These are phyloP conservation scores for Neurospora sp. DNA, from an alignment of 495 filamentous ascomycete species.

Conservation along the genomic window DNA sequence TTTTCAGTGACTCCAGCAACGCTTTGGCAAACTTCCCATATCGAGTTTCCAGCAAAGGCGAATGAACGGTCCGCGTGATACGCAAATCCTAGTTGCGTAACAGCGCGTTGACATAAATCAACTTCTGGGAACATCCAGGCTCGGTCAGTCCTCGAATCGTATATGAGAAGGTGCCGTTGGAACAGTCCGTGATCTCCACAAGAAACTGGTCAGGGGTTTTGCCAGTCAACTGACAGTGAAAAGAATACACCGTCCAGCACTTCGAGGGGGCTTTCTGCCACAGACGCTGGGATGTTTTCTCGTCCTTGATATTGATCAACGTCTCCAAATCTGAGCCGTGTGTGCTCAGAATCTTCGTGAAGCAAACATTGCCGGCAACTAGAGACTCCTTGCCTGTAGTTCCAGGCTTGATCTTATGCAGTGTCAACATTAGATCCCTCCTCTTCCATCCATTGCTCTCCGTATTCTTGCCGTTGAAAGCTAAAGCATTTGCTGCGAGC, in stretches of 20 bases:
- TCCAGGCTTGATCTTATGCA: not conserved
- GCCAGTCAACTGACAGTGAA: slow-evolving; percentile 27
- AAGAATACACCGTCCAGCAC: slow-evolving; percentile 39
- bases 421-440: slow-evolving; percentile 5
- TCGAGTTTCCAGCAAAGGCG: slow-evolving; percentile 5
- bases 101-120: slow-evolving; percentile 32
- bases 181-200: slow-evolving; percentile 43
- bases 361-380: slow-evolving; percentile 14
- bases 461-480: slow-evolving; percentile 10
- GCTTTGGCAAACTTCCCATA: slow-evolving; percentile 22
- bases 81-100: slow-evolving; percentile 35
- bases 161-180: slow-evolving; percentile 16
- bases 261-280: slow-evolving; percentile 10
- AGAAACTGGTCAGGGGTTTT: slow-evolving; percentile 21
- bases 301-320: slow-evolving; percentile 20
- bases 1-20: slow-evolving; percentile 23
- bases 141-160: slow-evolving; percentile 12
- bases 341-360: slow-evolving; percentile 34
- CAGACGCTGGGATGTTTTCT: slow-evolving; percentile 4
- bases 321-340: slow-evolving; percentile 25
- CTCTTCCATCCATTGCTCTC: slow-evolving; percentile 13
- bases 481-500: slow-evolving; percentile 4
- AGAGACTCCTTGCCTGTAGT: not conserved
- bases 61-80: slow-evolving; percentile 12
- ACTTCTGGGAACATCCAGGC: slow-evolving; percentile 4